phyloP scores from a whole-genome alignment of 1,284 basidiomycete species.

The Pulveroboletus sp. region DNA sequence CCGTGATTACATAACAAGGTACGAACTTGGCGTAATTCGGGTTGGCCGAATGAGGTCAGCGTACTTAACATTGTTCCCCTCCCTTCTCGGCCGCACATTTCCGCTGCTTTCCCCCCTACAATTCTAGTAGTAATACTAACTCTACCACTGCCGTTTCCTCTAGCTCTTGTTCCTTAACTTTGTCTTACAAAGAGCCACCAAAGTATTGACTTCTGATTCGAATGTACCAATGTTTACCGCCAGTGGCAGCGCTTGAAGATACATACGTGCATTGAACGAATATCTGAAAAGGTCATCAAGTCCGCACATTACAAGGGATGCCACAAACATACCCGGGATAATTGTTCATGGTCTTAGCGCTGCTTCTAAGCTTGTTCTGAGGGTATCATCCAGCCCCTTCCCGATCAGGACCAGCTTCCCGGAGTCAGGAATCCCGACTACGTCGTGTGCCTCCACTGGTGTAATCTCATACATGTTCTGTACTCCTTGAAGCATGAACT shows the following conservation, averaged over 20 bases:
- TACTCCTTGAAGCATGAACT: constrained; percentile 84
- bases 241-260: background rate
- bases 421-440: constrained; percentile 50
- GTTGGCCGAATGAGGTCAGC: too few species aligned
- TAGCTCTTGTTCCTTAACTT: too few species aligned
- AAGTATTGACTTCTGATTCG: too few species aligned
- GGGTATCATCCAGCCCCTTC: constrained; percentile 61
- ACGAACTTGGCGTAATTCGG: too few species aligned
- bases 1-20: too few species aligned
- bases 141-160: too few species aligned
- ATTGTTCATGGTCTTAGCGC: constrained; percentile 14
- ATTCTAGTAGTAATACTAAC: too few species aligned
- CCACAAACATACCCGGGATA: background rate
- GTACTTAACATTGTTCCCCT: too few species aligned
- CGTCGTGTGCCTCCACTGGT: constrained; percentile 42
- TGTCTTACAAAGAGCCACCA: too few species aligned
- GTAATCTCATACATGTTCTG: constrained; percentile 81
- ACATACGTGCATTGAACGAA: background rate
- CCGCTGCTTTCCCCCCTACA: too few species aligned
- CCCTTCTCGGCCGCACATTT: too few species aligned
- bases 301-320: background rate
- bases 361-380: constrained; percentile 52
- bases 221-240: background rate
- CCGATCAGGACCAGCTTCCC: constrained; percentile 91
- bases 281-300: background rate